Evolutionary conservation across 2,329 filamentous ascomycete genomes (phyloP), one percentile per base, ranked within the genome.

Genomic region (Scleromitrula shiraiana): DNA sequence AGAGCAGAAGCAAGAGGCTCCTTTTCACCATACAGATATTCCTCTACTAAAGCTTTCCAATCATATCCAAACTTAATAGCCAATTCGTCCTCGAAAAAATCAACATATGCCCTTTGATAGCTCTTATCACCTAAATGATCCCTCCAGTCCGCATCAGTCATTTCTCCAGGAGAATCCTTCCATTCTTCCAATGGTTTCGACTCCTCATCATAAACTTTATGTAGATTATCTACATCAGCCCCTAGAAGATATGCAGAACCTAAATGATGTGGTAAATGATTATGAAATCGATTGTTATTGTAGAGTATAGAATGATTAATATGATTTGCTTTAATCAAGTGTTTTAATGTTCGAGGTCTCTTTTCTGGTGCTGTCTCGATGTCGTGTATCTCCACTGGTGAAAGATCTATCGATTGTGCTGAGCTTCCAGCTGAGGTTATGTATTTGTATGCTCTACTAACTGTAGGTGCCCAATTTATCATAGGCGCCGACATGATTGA

Each of bases 61-160:
- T 95, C 78, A 64, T 96, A 97, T 29, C 80, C 74, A 59, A 71
- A 70, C 23, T 71, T 69, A 65, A 78, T 69, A 3, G 87, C 89
- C 24, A 97, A 72, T 60, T 88, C 81, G 64, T 98, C 93, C 65
- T 98, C 93, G 62, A 95, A 97, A 64, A 93, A 97, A 64, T 98
- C 90, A 48, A 98, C 73, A 62, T 83, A 98, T 0, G 89, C 91
- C 51, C 91, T 78, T 67, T 98, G 88, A 62, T 94, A 96, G 53
- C 72, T 79, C 59, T 76, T 76, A 63, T 88, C 80, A 19, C 91
- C 90, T 26, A 96, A 65, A 59, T 81, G 93, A 49, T 91, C 84
- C 54, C 82, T 76, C 91, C 93, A 98, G 64, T 98, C 93, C 49
- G 83, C 76, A 53, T 82, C 75, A 15, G 81, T 79, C 43, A 98